Evolutionary conservation across 371 early-diverging fungal species (phyloP), one percentile per base, ranked within the genome.

Genomic region (Actinomortierella wolfii): DNA sequence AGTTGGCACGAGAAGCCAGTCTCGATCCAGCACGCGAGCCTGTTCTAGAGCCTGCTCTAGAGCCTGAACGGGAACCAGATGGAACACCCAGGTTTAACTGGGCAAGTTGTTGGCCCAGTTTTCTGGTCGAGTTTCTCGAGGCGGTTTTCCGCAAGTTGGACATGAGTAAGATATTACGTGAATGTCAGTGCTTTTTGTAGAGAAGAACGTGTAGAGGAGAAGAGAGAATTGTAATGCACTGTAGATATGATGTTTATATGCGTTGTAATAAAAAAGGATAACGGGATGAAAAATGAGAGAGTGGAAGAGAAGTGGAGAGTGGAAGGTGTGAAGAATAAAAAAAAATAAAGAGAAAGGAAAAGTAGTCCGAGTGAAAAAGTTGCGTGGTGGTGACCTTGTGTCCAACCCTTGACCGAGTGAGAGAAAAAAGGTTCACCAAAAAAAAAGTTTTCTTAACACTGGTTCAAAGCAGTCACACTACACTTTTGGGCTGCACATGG

Each of bases 1-100:
- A 71, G 53, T 71, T 71, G 28, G 48, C 67, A 13, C 66, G 61
- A 18, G 71, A 70, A 11, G 61, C 64, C 20, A 58, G 26, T 17
- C 71, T 51, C 0, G 73, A 71, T 18, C 45, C 25, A 2, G 73
- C 59, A 13, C 66, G 66, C 1, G 73, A 71, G 7, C 61, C 57
- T 40, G n/a, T n/a, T n/a, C n/a, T n/a, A n/a, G n/a, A n/a, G n/a
- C n/a, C n/a, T 6, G 34, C 34, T 34, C 34, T 34, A 11, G 34
- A 34, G 7, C 34, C 34, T 4, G 34, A 34, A 11, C 34, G 34
- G 34, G 34, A 34, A 34, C 34, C 61, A 40, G 20, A 45, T 57
- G 8, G 56, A 15, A 55, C 64, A 28, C 62, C 57, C 11, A 63
- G 59, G 42, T 68, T 63, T 3, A 71, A 18, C 24, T 65, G 62